Evolutionary conservation across 805 yeast species (phyloP), one percentile per base, ranked within the genome.

Genomic region (Cyberlindnera saturnus): DNA sequence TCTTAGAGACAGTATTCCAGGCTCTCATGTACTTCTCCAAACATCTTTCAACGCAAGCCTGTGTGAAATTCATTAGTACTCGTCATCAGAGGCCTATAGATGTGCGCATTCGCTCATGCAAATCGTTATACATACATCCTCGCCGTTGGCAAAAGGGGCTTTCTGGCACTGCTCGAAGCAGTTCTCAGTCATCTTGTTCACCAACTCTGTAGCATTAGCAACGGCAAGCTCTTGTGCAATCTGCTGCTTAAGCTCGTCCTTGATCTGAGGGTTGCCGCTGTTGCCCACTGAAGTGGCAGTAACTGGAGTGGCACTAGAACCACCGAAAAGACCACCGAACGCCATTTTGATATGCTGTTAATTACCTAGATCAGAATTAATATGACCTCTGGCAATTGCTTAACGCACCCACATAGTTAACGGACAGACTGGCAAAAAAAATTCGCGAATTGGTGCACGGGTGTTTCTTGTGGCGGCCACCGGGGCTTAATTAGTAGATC

Each of bases 201-300:
- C 95, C 42, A 90, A 70, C 56, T 86, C 90, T 2, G 91, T 82
- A 31, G 95, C 96, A 63, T 89, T 86, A 16, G 90, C 93, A n/a
- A 87, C 77, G 2, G 96, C 96, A 49, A 90, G 70, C 59, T 90
- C 97, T 61, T 80, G 85, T 34, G 82, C 71, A 44, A 90, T 80
- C 58, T 83, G 86, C 16, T 71, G 69, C 62, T 86, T 83, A 42
- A 88, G 65, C 57, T 81, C 77, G 23, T 75, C 74, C 57, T 82
- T 82, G 46, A 81, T 41, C 26, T 40, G 10, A 13, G 20, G n/a
- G 35, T 11, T 7, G 17, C 16, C 6, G 36, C 9, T 11, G 40
- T 14, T 14, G 40, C 8, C 32, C 6, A 54, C 54, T 18, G 52
- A 41, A 3, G 63, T 38, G 4, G 62, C 43, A 11, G 60, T 44